A percentile compares a stretch with the other conserved stretches of the same genome.
Conservation (phyloP, 2,329 filamentous ascomycete species). For the Colletotrichum coccodes region DNA sequence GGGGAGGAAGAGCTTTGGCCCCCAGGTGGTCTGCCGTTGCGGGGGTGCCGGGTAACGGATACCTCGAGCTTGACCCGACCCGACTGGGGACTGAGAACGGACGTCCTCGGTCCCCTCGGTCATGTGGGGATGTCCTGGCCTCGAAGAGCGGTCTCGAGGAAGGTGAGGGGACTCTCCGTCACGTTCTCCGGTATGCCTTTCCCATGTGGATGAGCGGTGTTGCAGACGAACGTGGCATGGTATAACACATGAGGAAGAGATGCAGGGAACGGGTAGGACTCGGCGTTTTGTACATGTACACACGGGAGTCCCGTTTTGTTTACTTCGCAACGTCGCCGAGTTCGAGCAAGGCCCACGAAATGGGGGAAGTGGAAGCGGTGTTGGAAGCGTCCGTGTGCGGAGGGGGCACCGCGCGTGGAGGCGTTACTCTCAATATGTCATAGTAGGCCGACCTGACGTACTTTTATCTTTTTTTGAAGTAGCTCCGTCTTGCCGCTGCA, state of each 20-base stretch:
- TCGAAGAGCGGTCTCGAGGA: neutral
- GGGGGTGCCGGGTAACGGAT: neutral
- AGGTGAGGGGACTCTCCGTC: neutral
- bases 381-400: neutral
- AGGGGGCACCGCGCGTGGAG: neutral
- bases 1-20: neutral
- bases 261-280: neutral
- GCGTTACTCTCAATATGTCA: constrained; percentile 3
- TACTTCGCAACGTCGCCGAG: neutral
- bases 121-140: neutral
- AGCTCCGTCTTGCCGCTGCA: neutral
- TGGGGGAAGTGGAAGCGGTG: neutral
- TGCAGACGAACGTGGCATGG: neutral
- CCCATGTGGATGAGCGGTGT: too few relatives aligned
- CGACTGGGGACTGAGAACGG: neutral
- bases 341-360: neutral
- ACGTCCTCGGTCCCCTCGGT: neutral
- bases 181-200: too few relatives aligned
- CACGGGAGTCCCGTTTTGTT: too few relatives aligned
- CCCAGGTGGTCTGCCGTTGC: neutral
- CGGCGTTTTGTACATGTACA: neutral
- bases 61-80: neutral
- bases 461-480: neutral
- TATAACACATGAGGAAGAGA: neutral
- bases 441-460: constrained; percentile 11